phyloP scores from a whole-genome alignment of 768 basidiomycete species.

The Termitomyces sp. region DNA sequence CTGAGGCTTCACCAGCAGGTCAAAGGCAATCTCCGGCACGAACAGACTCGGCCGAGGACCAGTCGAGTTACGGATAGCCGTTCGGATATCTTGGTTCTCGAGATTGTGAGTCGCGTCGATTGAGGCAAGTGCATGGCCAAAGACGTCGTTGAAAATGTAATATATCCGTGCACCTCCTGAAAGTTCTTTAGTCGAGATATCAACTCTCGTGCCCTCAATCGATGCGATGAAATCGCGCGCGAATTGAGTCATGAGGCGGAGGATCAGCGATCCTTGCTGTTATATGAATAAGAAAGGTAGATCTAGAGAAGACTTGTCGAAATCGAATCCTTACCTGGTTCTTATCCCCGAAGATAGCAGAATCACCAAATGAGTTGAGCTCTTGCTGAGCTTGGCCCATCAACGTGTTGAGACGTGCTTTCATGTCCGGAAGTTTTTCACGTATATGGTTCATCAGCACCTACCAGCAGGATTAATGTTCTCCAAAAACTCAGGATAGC shows the following conservation, averaged over 20 bases:
- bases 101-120: constrained; percentile 91
- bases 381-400: constrained; percentile 99
- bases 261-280: constrained; percentile 82
- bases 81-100: constrained; percentile 92
- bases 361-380: constrained; percentile 92
- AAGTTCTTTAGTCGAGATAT: constrained; percentile 96
- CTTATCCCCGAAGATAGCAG: constrained; percentile 86
- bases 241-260: constrained; percentile 98
- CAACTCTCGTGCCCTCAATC: constrained; percentile 94
- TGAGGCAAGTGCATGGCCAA: constrained; percentile 83
- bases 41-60: constrained; percentile 95
- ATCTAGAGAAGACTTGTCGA: neutral
- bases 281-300: constrained; percentile 10
- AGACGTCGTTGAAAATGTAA: constrained; percentile 99
- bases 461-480: constrained; percentile 26
- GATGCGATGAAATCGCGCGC: constrained; percentile 95
- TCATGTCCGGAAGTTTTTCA: constrained; percentile 99
- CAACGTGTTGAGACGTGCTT: constrained; percentile 92
- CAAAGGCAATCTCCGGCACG: constrained; percentile 96
- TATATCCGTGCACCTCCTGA: constrained; percentile 98
- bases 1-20: constrained; percentile 95
- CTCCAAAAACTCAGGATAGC: neutral
- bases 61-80: constrained; percentile 97
- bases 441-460: constrained; percentile 96
- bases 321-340: constrained; percentile 54